These are phyloP conservation scores for Metschnikowia matae DNA, from an alignment of 805 yeast genomes.

Conservation along the genomic window DNA sequence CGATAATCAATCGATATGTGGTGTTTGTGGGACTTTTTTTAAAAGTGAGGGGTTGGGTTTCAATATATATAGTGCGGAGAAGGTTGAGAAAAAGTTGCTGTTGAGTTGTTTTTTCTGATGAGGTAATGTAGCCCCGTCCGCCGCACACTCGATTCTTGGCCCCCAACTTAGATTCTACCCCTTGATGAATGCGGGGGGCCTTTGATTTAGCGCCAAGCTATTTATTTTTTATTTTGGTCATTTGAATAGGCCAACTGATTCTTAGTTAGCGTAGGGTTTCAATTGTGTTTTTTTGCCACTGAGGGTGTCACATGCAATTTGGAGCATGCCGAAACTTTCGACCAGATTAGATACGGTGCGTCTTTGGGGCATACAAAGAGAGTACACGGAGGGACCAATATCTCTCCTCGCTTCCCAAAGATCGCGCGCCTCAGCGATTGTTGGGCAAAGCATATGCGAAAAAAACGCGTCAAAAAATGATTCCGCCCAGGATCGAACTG, in stretches of 20 bases:
- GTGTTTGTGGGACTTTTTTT: neutral
- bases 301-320: neutral
- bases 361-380: neutral
- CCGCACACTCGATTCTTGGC: neutral
- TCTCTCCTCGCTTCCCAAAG: neutral
- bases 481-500: conserved; percentile 99
- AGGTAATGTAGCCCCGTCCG: neutral
- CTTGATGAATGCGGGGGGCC: neutral
- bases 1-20: neutral
- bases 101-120: conserved; percentile 3
- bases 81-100: conserved; percentile 10
- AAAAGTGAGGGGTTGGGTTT: conserved; percentile 1
- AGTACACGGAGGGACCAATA: neutral
- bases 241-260: no score
- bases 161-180: neutral
- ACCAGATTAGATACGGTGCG: neutral
- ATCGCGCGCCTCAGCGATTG: neutral
- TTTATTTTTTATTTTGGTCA: neutral
- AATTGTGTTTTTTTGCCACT: neutral
- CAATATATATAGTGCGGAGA: conserved; percentile 11
- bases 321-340: neutral
- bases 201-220: neutral
- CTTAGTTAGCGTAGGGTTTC: no score
- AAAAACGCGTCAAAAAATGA: conserved; percentile 41
- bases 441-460: conserved; percentile 6